Evolutionary conservation across 371 early-diverging fungal genomes (phyloP).

Genomic region (Rhizopus microsporus): DNA sequence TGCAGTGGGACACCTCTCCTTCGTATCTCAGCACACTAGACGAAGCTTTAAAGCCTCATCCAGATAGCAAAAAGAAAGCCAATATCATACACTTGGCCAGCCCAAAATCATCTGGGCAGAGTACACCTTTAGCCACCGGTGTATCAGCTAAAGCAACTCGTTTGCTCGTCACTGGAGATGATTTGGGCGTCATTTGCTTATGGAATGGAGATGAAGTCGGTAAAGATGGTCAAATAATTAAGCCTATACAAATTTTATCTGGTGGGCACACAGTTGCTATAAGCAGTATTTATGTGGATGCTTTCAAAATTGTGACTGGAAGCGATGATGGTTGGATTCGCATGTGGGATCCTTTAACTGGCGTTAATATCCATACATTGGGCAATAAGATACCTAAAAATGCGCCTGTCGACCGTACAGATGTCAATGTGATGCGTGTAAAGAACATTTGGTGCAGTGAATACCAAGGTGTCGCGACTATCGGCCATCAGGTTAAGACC

Average conservation of each 20-base stretch:
- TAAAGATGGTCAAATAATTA: conserved; percentile 14
- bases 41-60: conserved; percentile 22
- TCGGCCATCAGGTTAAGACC: conserved; percentile 49
- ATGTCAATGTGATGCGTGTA: conserved; percentile 42
- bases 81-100: conserved; percentile 1
- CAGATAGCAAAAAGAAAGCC: not conserved
- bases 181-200: conserved; percentile 43
- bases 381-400: conserved; percentile 37
- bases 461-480: conserved; percentile 46
- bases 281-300: conserved; percentile 46
- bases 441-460: conserved; percentile 48
- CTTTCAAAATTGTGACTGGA: conserved; percentile 48
- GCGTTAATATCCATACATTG: conserved; percentile 20
- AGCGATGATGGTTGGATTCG: conserved; percentile 56
- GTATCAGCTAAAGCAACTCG: conserved; percentile 24
- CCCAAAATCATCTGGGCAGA: conserved; percentile 7
- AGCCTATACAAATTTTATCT: conserved; percentile 26
- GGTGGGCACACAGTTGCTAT: conserved; percentile 37
- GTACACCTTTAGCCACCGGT: not conserved
- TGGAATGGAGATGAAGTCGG: conserved; percentile 38
- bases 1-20: conserved; percentile 40
- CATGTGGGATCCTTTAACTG: conserved; percentile 53
- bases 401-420: conserved; percentile 42
- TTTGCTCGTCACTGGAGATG: conserved; percentile 52
- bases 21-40: conserved; percentile 7